A percentile compares a stretch with the other conserved stretches of the same genome.
Evolutionary conservation across 495 filamentous ascomycete species (phyloP).

Genomic region (Xylaria bambusicola): DNA sequence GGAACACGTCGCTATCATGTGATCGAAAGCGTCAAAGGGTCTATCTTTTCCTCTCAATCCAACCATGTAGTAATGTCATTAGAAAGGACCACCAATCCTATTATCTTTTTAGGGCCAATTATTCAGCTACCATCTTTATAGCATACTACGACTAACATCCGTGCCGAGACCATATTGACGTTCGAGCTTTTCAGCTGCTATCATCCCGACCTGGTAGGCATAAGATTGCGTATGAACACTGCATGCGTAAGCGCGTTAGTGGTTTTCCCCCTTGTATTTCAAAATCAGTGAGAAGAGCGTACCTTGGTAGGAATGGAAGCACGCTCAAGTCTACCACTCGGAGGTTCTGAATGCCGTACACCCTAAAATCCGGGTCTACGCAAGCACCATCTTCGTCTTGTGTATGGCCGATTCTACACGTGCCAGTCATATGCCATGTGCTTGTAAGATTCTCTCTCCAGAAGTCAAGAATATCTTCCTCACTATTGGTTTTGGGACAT

Average conservation of each 20-base stretch:
- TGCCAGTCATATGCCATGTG: constrained; percentile 58
- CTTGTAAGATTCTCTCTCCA: constrained; percentile 35
- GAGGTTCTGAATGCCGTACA: constrained; percentile 54
- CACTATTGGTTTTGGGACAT: constrained; percentile 47
- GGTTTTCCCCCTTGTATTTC: too few species aligned
- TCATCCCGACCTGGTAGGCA: constrained; percentile 32
- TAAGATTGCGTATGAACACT: constrained; percentile 26
- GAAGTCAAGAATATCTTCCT: constrained; percentile 55
- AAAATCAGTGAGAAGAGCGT: too few species aligned
- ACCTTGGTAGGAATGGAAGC: constrained; percentile 49
- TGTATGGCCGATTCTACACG: constrained; percentile 57
- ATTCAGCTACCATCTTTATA: too few species aligned
- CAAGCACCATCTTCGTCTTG: constrained; percentile 45
- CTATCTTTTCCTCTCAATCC: too few species aligned
- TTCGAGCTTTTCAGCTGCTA: constrained; percentile 40
- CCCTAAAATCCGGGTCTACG: constrained; percentile 55
- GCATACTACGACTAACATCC: too few species aligned
- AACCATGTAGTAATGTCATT: too few species aligned
- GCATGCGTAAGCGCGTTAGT: too few species aligned
- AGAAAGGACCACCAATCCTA: too few species aligned
- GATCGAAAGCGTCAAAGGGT: too few species aligned
- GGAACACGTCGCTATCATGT: too few species aligned
- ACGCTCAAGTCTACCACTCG: constrained; percentile 64
- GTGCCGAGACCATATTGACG: constrained; percentile 30
- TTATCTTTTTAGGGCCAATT: too few species aligned